Evolutionary conservation across 2,329 filamentous ascomycete species (phyloP).

Genomic region (Sclerotinia nivalis): DNA sequence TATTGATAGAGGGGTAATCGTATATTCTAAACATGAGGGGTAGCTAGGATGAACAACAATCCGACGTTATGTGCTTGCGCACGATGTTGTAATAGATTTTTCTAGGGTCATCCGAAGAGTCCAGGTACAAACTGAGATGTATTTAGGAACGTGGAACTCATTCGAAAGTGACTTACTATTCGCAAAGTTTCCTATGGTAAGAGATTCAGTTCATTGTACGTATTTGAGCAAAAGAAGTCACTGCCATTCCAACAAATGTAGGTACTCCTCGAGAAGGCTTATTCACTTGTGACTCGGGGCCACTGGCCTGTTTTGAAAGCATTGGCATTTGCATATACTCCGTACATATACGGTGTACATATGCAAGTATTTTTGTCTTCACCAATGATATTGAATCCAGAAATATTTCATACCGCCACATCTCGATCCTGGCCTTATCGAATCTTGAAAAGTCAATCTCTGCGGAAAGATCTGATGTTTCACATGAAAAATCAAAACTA

Average conservation of each 20-base stretch:
- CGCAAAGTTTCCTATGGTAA: neutral
- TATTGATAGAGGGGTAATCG: neutral
- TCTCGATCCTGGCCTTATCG: neutral
- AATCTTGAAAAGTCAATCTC: neutral
- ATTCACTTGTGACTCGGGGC: conserved; percentile 8
- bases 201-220: neutral
- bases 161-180: neutral
- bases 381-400: neutral
- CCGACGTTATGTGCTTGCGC: neutral
- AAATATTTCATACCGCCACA: neutral
- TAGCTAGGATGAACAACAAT: neutral
- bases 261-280: neutral
- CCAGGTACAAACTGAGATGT: neutral
- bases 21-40: neutral
- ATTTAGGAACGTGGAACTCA: neutral
- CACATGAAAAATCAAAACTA: neutral
- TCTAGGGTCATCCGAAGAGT: too few species aligned
- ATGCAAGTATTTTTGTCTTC: neutral
- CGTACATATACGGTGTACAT: neutral
- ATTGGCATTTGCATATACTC: neutral
- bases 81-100: neutral
- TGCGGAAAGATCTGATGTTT: neutral
- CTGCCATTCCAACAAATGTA: neutral
- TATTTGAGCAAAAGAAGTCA: neutral
- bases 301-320: neutral